These are phyloP conservation scores for Aureobasidium sp. DNA, from an alignment of 2,329 filamentous ascomycete genomes.

Conservation along the genomic window DNA sequence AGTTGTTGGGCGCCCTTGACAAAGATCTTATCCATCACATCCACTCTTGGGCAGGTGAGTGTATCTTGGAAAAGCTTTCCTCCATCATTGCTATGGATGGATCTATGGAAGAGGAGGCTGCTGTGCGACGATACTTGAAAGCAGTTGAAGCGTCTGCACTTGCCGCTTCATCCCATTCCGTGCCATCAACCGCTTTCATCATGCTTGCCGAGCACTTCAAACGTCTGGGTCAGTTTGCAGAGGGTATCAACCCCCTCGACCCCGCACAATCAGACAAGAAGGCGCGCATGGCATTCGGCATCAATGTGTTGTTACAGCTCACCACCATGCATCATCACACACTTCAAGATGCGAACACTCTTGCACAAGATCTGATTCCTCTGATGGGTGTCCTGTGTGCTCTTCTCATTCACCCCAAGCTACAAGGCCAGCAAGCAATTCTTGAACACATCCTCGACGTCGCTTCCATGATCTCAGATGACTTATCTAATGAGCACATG, in stretches of 20 bases:
- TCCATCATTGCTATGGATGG: not conserved
- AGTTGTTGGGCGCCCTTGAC: conserved; percentile 29
- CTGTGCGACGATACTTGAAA: conserved; percentile 2
- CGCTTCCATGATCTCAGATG: conserved; percentile 33
- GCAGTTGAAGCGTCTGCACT: conserved; percentile 3
- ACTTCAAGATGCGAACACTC: conserved; percentile 5
- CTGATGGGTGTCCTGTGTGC: conserved; percentile 24
- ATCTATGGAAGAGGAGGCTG: not conserved
- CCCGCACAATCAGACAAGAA: not conserved
- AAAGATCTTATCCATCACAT: conserved; percentile 2
- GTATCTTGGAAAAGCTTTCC: not conserved
- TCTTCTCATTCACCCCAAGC: conserved; percentile 29
- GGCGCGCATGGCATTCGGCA: conserved; percentile 6
- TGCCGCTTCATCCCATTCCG: not conserved
- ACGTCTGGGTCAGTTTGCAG: conserved; percentile 6
- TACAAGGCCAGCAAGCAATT: conserved; percentile 28
- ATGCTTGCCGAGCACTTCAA: conserved; percentile 6
- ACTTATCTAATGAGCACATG: conserved; percentile 31
- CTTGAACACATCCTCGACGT: conserved; percentile 37
- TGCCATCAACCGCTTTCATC: not conserved
- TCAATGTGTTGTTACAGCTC: conserved; percentile 32
- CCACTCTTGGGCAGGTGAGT: conserved; percentile 8
- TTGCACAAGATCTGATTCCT: not conserved
- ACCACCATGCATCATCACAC: conserved; percentile 28
- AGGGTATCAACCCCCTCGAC: not conserved